These are phyloP conservation scores for Arthrobotrys sinensis DNA, from an alignment of 2,329 filamentous ascomycete genomes.

Conservation along the genomic window DNA sequence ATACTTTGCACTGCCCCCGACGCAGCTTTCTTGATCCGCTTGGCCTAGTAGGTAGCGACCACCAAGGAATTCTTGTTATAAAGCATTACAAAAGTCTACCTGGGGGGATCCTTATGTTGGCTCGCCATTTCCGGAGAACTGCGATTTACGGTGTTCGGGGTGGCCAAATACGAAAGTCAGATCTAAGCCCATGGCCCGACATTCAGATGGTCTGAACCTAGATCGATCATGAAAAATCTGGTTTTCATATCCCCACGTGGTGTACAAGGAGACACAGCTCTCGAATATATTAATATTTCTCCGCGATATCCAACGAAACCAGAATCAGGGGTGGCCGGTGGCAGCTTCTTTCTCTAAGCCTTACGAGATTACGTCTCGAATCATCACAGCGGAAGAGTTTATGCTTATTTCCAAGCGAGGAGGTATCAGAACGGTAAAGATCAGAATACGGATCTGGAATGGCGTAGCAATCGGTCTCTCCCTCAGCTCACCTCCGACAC, in stretches of 20 bases:
- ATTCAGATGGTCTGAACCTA: not conserved
- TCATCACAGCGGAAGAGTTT: slow-evolving; percentile 5
- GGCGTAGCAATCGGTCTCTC: slow-evolving; percentile 18
- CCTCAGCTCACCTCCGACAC: slow-evolving; percentile 18
- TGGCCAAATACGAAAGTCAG: slow-evolving; percentile 14
- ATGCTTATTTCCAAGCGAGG: slow-evolving; percentile 56
- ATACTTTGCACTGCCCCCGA: slow-evolving; percentile 40
- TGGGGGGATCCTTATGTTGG: not conserved
- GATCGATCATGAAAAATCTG: slow-evolving; percentile 13
- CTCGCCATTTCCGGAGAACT: not conserved
- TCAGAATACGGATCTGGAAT: not conserved
- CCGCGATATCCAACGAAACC: not conserved
- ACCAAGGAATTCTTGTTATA: slow-evolving; percentile 7
- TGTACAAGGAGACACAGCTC: not conserved
- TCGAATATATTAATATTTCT: not conserved
- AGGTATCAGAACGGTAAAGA: not conserved
- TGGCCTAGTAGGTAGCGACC: slow-evolving; percentile 49
- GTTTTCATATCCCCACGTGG: slow-evolving; percentile 11
- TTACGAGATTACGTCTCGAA: slow-evolving; percentile 39
- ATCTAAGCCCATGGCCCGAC: slow-evolving; percentile 9
- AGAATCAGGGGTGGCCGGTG: slow-evolving; percentile 30
- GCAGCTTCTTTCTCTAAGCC: slow-evolving; percentile 39
- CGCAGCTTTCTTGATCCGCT: slow-evolving; percentile 28
- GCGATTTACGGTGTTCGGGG: slow-evolving; percentile 4
- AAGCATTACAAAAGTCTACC: slow-evolving; percentile 20